phyloP scores from a whole-genome alignment of 108 stramenopile genomes.

The Schizochytrium sp. region DNA sequence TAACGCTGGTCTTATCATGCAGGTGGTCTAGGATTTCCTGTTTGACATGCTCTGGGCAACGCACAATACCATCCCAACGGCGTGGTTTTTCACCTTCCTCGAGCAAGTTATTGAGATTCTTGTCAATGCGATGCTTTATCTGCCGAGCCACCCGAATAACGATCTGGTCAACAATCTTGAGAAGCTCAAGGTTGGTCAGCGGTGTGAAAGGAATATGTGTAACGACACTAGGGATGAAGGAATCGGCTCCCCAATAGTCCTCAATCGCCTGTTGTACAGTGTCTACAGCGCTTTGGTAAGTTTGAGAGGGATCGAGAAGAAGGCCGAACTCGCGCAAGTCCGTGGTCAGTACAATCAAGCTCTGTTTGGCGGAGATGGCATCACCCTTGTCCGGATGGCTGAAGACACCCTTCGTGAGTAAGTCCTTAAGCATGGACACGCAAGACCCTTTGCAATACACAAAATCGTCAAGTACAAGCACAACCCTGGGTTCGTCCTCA shows the following conservation, averaged over 20 bases:
- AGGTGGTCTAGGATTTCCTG: constrained; percentile 35
- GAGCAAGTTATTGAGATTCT: neutral
- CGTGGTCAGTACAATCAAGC: neutral
- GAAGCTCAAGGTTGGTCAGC: constrained; percentile 3
- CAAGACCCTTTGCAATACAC: constrained; percentile 2
- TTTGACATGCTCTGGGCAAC: constrained; percentile 21
- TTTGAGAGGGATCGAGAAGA: neutral
- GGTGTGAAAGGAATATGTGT: constrained; percentile 38
- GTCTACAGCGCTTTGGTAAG: neutral
- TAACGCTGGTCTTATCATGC: neutral
- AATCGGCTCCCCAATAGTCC: constrained; percentile 21
- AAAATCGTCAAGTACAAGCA: constrained; percentile 50
- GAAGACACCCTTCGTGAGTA: constrained; percentile 11
- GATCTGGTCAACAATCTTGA: neutral
- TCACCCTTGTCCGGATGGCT: neutral
- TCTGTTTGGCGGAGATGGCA: neutral
- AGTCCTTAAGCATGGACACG: neutral
- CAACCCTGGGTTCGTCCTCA: neutral
- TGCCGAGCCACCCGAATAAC: neutral
- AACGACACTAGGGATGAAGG: constrained; percentile 35
- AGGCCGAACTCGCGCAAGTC: constrained; percentile 39
- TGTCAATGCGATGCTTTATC: neutral
- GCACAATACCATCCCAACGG: neutral
- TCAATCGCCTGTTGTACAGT: neutral
- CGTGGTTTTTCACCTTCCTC: neutral